These are phyloP conservation scores for Colletotrichum magnum DNA, from an alignment of 2,329 filamentous ascomycete genomes.

Conservation along the genomic window DNA sequence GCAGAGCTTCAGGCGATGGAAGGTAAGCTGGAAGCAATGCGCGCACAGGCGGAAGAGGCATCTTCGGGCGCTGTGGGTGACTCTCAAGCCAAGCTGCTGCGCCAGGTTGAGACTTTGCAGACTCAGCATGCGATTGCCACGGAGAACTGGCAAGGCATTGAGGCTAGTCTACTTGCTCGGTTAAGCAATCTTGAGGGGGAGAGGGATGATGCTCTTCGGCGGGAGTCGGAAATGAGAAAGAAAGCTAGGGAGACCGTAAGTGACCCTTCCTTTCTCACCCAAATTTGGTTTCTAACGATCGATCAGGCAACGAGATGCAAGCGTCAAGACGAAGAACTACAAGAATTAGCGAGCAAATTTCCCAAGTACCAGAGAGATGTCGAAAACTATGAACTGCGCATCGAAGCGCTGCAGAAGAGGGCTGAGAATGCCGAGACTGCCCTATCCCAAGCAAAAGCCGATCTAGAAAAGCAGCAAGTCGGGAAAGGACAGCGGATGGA, in stretches of 20 bases:
- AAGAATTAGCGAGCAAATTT: slow-evolving; percentile 75
- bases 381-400: slow-evolving; percentile 68
- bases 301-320: slow-evolving; percentile 73
- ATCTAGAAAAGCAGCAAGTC: slow-evolving; percentile 65
- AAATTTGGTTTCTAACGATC: slow-evolving; percentile 44
- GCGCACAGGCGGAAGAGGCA: slow-evolving; percentile 88
- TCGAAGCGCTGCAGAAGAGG: slow-evolving; percentile 75
- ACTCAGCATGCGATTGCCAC: slow-evolving; percentile 95
- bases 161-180: slow-evolving; percentile 85
- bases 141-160: slow-evolving; percentile 98
- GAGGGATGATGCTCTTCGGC: slow-evolving; percentile 84
- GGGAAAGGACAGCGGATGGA: slow-evolving; percentile 58
- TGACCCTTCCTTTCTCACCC: slow-evolving; percentile 38
- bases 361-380: slow-evolving; percentile 76
- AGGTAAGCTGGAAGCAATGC: slow-evolving; percentile 89
- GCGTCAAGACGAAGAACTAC: slow-evolving; percentile 85
- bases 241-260: slow-evolving; percentile 89
- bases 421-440: slow-evolving; percentile 76
- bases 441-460: slow-evolving; percentile 67
- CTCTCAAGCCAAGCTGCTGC: slow-evolving; percentile 87
- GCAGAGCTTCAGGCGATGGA: slow-evolving; percentile 85
- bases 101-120: slow-evolving; percentile 95
- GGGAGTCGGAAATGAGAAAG: slow-evolving; percentile 89
- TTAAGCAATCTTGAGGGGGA: slow-evolving; percentile 88
- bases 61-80: slow-evolving; percentile 87